These are phyloP conservation scores for Leptographium procerum DNA, from an alignment of 2,329 filamentous ascomycete genomes.

Conservation along the genomic window DNA sequence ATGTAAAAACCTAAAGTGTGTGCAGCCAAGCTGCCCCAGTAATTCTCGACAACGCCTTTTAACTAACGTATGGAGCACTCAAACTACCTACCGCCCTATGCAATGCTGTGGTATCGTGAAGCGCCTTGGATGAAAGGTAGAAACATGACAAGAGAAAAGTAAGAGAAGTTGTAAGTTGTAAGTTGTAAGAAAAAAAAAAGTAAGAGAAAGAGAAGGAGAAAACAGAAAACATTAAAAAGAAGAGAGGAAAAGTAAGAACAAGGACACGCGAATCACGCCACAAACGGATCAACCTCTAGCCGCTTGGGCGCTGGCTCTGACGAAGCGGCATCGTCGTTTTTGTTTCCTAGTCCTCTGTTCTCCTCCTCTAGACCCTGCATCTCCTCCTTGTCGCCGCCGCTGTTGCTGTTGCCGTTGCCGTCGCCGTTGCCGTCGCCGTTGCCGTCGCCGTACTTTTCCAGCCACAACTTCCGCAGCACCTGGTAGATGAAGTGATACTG, in stretches of 20 bases:
- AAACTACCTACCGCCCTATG: background rate
- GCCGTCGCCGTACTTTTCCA: conserved; percentile 44
- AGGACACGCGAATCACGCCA: background rate
- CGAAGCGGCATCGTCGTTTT: conserved; percentile 14
- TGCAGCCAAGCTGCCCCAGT: no score
- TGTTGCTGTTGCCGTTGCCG: background rate
- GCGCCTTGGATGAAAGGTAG: background rate
- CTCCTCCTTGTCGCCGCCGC: background rate
- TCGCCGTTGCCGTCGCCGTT: background rate
- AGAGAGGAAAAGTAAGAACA: conserved; percentile 2
- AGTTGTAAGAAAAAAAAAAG: background rate
- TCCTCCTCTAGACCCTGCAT: background rate
- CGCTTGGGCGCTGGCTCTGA: conserved; percentile 39
- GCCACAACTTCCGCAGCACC: conserved; percentile 65
- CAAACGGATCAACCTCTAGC: conserved; percentile 38
- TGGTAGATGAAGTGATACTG: conserved; percentile 87
- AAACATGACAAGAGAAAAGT: background rate
- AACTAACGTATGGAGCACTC: background rate
- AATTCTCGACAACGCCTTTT: no score
- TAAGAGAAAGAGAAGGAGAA: conserved; percentile 8
- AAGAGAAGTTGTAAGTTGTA: no score
- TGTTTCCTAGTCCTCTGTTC: background rate
- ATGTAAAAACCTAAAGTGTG: no score
- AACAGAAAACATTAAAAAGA: conserved; percentile 3
- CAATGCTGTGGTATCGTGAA: background rate